Conservation (phyloP, 208 protist genomes). For the Trichomonas tenax region DNA sequence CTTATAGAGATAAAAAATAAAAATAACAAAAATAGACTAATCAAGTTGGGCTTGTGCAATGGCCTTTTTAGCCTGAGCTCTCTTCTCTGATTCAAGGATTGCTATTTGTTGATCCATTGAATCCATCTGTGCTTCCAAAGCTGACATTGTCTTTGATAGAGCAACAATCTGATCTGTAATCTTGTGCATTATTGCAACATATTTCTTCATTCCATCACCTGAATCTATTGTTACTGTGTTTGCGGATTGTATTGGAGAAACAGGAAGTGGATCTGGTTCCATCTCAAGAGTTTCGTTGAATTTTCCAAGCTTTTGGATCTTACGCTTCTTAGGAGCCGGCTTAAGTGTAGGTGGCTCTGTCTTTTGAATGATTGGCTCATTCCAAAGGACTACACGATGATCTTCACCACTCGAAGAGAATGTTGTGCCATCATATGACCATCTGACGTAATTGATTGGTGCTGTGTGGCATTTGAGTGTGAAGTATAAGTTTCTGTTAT, state of each 20-base stretch:
- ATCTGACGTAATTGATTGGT: background rate
- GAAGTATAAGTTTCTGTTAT: background rate
- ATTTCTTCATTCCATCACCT: background rate
- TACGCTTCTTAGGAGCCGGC: background rate
- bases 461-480: background rate
- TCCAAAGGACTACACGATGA: background rate
- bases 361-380: background rate
- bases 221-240: background rate
- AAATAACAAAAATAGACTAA: too few relatives aligned
- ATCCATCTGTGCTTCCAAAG: background rate
- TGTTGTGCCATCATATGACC: background rate
- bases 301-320: background rate
- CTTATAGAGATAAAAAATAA: too few relatives aligned
- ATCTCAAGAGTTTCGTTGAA: background rate
- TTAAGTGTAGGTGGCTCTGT: too few relatives aligned
- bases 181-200: background rate
- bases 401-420: background rate
- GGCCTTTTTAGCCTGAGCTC: background rate
- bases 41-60: too few relatives aligned
- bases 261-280: background rate
- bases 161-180: slow-evolving; percentile 16
- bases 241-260: background rate
- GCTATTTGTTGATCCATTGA: background rate
- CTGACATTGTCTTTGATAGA: background rate
- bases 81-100: background rate